Evolutionary conservation across 2,329 filamentous ascomycete genomes (phyloP).

Genomic region (Plenodomus lindquistii): DNA sequence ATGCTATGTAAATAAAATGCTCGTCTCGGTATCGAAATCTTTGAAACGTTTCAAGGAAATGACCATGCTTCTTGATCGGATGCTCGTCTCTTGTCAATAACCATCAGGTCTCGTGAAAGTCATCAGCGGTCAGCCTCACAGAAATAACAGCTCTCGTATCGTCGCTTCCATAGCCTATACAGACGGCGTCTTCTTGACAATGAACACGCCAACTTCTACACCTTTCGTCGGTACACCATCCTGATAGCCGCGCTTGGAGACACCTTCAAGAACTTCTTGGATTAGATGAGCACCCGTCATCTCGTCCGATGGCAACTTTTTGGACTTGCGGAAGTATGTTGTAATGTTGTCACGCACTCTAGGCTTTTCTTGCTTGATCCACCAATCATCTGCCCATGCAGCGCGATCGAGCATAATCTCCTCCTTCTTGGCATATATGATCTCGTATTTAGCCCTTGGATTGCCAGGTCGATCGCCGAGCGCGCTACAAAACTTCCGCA

Average conservation of each 20-base stretch:
- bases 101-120: neutral
- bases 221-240: constrained; percentile 49
- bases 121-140: neutral
- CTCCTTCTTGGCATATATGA: constrained; percentile 57
- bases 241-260: constrained; percentile 56
- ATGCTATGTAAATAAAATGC: constrained; percentile 17
- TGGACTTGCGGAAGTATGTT: constrained; percentile 50
- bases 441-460: constrained; percentile 44
- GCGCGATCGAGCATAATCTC: constrained; percentile 56
- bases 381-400: constrained; percentile 65
- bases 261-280: constrained; percentile 61
- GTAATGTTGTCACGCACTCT: constrained; percentile 58
- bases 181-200: constrained; percentile 42
- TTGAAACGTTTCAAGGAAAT: neutral
- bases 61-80: neutral
- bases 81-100: neutral
- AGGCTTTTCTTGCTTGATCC: constrained; percentile 65
- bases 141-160: neutral
- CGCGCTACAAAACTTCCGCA: constrained; percentile 34
- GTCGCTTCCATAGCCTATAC: constrained; percentile 1
- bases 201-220: constrained; percentile 54
- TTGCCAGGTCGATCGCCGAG: constrained; percentile 36
- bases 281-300: constrained; percentile 60
- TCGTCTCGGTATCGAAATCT: constrained; percentile 2
- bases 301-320: constrained; percentile 49